A percentile compares a stretch with the other conserved stretches of the same genome.
Evolutionary conservation across 805 yeast genomes (phyloP).

Genomic region (Metschnikowia noctiluminum): DNA sequence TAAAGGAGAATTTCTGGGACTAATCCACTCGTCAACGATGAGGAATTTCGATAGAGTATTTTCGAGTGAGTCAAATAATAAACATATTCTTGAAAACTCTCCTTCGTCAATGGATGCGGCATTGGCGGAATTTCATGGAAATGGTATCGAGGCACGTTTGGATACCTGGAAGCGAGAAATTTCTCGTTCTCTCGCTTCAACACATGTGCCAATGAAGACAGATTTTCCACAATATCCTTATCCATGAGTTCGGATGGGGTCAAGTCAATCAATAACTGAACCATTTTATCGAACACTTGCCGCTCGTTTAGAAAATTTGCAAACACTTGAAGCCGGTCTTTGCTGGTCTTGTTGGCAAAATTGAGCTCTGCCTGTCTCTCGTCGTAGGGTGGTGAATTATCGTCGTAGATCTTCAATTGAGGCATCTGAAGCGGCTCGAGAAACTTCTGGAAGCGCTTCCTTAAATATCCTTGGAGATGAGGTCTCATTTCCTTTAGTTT

Average conservation of each 20-base stretch:
- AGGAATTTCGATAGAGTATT: constrained; percentile 30
- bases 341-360: constrained; percentile 23
- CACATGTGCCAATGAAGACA: constrained; percentile 15
- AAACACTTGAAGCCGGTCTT: constrained; percentile 20
- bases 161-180: constrained; percentile 9
- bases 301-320: constrained; percentile 28
- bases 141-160: constrained; percentile 18
- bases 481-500: constrained; percentile 15
- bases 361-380: constrained; percentile 22
- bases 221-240: constrained; percentile 11
- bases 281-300: constrained; percentile 29
- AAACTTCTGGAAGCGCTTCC: constrained; percentile 28
- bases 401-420: constrained; percentile 30
- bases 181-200: constrained; percentile 22
- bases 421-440: constrained; percentile 34
- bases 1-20: constrained; percentile 36
- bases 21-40: constrained; percentile 33
- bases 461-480: constrained; percentile 18
- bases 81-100: constrained; percentile 33
- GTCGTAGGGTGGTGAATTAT: constrained; percentile 24
- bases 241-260: constrained; percentile 31
- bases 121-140: constrained; percentile 34
- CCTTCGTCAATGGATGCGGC: constrained; percentile 25
- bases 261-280: constrained; percentile 27
- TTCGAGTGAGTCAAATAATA: constrained; percentile 34